These are phyloP conservation scores for Myxozyma nipponensis DNA, from an alignment of 805 yeast species.

Conservation along the genomic window DNA sequence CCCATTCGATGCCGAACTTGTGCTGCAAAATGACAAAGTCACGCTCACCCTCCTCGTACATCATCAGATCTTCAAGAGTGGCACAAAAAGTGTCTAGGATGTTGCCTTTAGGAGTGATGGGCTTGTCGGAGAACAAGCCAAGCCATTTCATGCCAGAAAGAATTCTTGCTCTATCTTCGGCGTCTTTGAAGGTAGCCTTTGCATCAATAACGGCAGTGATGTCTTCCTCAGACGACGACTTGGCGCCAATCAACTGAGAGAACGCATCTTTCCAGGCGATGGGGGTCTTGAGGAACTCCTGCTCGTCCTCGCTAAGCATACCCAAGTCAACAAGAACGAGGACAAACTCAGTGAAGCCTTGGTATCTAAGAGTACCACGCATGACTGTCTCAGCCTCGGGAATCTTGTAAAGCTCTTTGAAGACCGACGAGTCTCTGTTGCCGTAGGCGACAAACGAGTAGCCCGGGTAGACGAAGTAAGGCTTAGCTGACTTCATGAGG, in stretches of 20 bases:
- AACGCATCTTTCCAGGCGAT: slow-evolving; percentile 88
- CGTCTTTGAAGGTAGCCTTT: slow-evolving; percentile 75
- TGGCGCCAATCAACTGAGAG: slow-evolving; percentile 68
- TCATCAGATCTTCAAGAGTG: slow-evolving; percentile 91
- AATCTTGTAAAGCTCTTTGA: slow-evolving; percentile 84
- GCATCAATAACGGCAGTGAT: slow-evolving; percentile 69
- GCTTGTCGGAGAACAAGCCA: slow-evolving; percentile 76
- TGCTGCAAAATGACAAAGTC: slow-evolving; percentile 94
- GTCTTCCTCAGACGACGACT: slow-evolving; percentile 66
- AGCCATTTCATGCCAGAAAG: slow-evolving; percentile 89
- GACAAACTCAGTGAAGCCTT: slow-evolving; percentile 97
- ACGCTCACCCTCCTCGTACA: slow-evolving; percentile 91
- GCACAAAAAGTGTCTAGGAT: slow-evolving; percentile 97
- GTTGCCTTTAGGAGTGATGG: slow-evolving; percentile 84
- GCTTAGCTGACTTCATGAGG: slow-evolving; percentile 90
- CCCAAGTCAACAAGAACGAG: slow-evolving; percentile 94
- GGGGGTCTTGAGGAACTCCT: slow-evolving; percentile 52
- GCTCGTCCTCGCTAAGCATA: slow-evolving; percentile 74
- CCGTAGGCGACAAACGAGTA: slow-evolving; percentile 93
- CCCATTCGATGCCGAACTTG: slow-evolving; percentile 96
- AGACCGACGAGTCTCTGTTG: slow-evolving; percentile 94
- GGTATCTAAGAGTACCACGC: slow-evolving; percentile 96
- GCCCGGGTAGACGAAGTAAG: slow-evolving; percentile 94
- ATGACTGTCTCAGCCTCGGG: slow-evolving; percentile 97
- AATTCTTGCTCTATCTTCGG: slow-evolving; percentile 80